A percentile compares a stretch with the other conserved stretches of the same genome.
Evolutionary conservation across 768 basidiomycete species (phyloP).

Genomic region (Termitomyces sp.): DNA sequence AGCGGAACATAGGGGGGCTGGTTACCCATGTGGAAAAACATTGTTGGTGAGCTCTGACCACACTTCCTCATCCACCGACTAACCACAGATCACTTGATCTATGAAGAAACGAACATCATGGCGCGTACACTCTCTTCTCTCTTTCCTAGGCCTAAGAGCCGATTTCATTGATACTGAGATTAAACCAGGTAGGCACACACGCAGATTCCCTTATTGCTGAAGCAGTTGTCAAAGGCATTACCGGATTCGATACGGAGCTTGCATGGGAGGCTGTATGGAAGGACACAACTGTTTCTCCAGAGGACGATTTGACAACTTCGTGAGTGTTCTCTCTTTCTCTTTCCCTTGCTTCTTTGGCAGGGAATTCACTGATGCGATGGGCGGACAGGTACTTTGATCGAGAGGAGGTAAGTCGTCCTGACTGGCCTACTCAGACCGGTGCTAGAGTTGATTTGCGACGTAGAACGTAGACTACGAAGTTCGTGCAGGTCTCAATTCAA

Average conservation of each 20-base stretch:
- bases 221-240: constrained; percentile 63
- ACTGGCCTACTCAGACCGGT: neutral
- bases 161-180: neutral
- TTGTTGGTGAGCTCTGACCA: constrained; percentile 44
- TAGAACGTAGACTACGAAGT: constrained; percentile 78
- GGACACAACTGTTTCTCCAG: constrained; percentile 63
- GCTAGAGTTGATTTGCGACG: neutral
- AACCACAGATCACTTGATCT: neutral
- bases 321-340: constrained; percentile 23
- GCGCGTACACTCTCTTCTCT: constrained; percentile 24
- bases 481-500: constrained; percentile 69
- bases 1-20: constrained; percentile 53
- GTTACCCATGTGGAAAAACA: constrained; percentile 91
- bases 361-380: neutral
- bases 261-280: constrained; percentile 78
- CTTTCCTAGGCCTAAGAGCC: neutral
- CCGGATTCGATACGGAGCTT: constrained; percentile 55
- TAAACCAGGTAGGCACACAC: constrained; percentile 66
- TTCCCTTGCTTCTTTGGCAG: neutral
- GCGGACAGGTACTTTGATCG: constrained; percentile 60
- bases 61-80: neutral
- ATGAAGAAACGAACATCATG: constrained; percentile 82
- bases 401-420: constrained; percentile 46
- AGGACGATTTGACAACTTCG: constrained; percentile 49
- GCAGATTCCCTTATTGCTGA: constrained; percentile 77